Conservation (phyloP, 371 early-diverging fungal genomes). For the Entomophthora muscae region DNA sequence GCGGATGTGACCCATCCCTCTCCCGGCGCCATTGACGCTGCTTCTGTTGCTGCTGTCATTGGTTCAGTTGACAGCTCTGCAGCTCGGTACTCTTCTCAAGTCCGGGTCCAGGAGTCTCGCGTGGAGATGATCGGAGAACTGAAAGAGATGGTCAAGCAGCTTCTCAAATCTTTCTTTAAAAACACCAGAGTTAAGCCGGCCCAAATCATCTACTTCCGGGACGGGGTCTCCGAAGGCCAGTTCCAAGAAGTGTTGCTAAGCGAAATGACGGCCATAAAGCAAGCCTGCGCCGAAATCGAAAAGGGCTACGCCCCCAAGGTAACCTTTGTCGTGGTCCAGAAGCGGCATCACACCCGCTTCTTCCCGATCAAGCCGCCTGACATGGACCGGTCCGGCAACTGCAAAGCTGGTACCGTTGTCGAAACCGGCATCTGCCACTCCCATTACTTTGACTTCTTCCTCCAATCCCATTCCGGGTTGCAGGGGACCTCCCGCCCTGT, state of each 20-base stretch:
- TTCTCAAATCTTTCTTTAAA: conserved; percentile 33
- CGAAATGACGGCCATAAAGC: conserved; percentile 48
- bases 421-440: conserved; percentile 49
- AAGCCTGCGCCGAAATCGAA: conserved; percentile 40
- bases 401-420: too few species aligned
- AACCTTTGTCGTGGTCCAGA: conserved; percentile 66
- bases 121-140: conserved; percentile 53
- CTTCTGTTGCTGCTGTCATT: conserved; percentile 68
- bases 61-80: conserved; percentile 54
- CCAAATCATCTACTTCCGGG: conserved; percentile 66
- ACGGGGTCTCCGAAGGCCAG: conserved; percentile 62
- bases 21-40: conserved; percentile 26
- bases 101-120: conserved; percentile 43
- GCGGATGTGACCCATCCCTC: conserved; percentile 69
- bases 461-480: conserved; percentile 65
- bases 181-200: conserved; percentile 30
- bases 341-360: too few species aligned
- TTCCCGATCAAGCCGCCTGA: conserved; percentile 31
- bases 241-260: conserved; percentile 37
- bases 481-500: conserved; percentile 60
- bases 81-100: conserved; percentile 41
- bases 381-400: conserved; percentile 34
- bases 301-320: conserved; percentile 43
- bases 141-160: conserved; percentile 35
- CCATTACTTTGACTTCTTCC: conserved; percentile 56